These are phyloP conservation scores for Sugiyamaella boreocaroliniensis DNA, from an alignment of 805 yeast genomes.

Conservation along the genomic window DNA sequence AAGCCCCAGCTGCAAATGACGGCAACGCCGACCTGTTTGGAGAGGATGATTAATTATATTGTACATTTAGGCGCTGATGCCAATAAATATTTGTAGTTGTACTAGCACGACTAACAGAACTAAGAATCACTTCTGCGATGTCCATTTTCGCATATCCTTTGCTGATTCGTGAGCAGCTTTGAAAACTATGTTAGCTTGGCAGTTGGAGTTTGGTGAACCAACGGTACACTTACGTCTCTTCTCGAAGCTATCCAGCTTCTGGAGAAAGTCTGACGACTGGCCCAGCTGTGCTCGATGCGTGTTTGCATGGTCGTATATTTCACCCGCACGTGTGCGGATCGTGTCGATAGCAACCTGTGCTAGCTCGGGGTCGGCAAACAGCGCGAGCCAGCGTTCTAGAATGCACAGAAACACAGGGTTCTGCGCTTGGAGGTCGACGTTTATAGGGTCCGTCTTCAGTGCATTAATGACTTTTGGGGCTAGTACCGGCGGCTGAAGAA, in stretches of 20 bases:
- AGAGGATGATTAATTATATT: slow-evolving; percentile 19
- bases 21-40: slow-evolving; percentile 23
- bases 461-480: slow-evolving; percentile 66
- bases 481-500: slow-evolving; percentile 67
- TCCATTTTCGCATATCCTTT: slow-evolving; percentile 41
- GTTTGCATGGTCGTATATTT: slow-evolving; percentile 63
- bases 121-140: slow-evolving; percentile 23
- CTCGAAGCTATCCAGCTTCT: slow-evolving; percentile 72
- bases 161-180: slow-evolving; percentile 24
- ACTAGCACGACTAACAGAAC: too few relatives aligned
- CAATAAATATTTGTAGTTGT: background rate
- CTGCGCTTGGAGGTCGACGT: slow-evolving; percentile 61
- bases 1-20: slow-evolving; percentile 6
- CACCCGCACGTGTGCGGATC: slow-evolving; percentile 58
- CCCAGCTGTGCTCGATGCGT: slow-evolving; percentile 34
- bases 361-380: slow-evolving; percentile 62
- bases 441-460: slow-evolving; percentile 61
- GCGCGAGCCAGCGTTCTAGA: slow-evolving; percentile 68
- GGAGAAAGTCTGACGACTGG: slow-evolving; percentile 48
- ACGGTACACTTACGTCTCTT: slow-evolving; percentile 30
- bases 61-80: background rate
- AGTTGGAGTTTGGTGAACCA: too few relatives aligned
- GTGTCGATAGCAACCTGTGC: slow-evolving; percentile 46
- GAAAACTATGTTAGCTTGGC: slow-evolving; percentile 21
- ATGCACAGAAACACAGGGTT: slow-evolving; percentile 62